phyloP scores from a whole-genome alignment of 2,329 filamentous ascomycete genomes.

The Aspergillus hortae region DNA sequence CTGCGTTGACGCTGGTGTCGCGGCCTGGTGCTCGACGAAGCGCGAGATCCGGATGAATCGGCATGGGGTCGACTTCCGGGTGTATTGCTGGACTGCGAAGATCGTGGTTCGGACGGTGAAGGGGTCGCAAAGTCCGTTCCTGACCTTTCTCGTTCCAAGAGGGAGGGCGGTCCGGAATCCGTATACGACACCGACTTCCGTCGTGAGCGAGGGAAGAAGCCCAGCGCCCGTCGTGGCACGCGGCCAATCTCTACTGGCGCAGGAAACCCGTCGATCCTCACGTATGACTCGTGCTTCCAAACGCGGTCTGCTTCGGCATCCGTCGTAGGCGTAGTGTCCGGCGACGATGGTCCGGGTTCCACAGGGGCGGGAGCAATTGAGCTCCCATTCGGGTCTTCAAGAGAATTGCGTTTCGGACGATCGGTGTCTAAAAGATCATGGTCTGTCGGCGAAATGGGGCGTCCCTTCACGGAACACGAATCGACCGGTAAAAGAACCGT shows the following conservation, averaged over 20 bases:
- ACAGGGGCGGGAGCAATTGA: slow-evolving; percentile 27
- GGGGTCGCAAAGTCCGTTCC: slow-evolving; percentile 24
- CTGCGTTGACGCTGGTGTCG: slow-evolving; percentile 41
- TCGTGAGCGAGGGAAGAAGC: slow-evolving; percentile 86
- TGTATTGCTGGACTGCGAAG: slow-evolving; percentile 22
- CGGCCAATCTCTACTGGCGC: slow-evolving; percentile 81
- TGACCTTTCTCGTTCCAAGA: slow-evolving; percentile 29
- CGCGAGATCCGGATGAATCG: slow-evolving; percentile 24
- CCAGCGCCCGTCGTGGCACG: slow-evolving; percentile 73
- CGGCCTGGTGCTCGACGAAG: slow-evolving; percentile 19
- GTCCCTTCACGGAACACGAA: slow-evolving; percentile 78
- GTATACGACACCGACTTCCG: slow-evolving; percentile 72
- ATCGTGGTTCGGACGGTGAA: slow-evolving; percentile 24
- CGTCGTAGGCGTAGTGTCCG: slow-evolving; percentile 17
- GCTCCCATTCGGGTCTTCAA: slow-evolving; percentile 32
- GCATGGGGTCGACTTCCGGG: slow-evolving; percentile 25
- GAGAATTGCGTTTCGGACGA: slow-evolving; percentile 10
- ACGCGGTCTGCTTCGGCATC: slow-evolving; percentile 58
- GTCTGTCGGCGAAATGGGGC: slow-evolving; percentile 43
- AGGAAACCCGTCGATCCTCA: slow-evolving; percentile 68
- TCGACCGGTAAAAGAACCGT: slow-evolving; percentile 83
- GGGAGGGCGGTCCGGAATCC: slow-evolving; percentile 51
- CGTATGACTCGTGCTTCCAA: slow-evolving; percentile 89
- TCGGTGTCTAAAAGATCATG: slow-evolving; percentile 25
- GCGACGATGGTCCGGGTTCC: slow-evolving; percentile 3